phyloP scores from a whole-genome alignment of 805 yeast species.

The Dipodascus geniculatus region DNA sequence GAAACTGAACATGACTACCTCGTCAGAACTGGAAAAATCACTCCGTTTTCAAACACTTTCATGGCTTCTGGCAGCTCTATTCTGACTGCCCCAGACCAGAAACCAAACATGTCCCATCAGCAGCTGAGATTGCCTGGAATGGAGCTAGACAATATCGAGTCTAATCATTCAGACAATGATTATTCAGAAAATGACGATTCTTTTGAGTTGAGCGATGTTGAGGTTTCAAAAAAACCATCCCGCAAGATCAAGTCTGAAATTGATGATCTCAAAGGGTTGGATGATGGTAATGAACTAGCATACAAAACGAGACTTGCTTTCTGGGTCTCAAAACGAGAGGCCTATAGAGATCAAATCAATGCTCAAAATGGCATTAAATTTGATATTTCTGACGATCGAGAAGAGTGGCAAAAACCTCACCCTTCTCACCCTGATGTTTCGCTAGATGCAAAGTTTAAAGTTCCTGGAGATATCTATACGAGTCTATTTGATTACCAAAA shows the following conservation, averaged over 20 bases:
- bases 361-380: conserved; percentile 8
- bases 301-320: conserved; percentile 47
- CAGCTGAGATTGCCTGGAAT: conserved; percentile 42
- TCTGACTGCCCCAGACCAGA: background rate
- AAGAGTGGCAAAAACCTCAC: conserved; percentile 67
- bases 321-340: conserved; percentile 49
- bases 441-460: conserved; percentile 51
- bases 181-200: conserved; percentile 11
- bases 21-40: conserved; percentile 81
- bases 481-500: conserved; percentile 85
- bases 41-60: conserved; percentile 71
- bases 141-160: conserved; percentile 14
- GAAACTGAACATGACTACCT: conserved; percentile 73
- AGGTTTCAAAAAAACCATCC: conserved; percentile 4
- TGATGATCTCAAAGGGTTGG: conserved; percentile 31
- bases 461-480: conserved; percentile 88
- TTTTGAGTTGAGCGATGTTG: conserved; percentile 17
- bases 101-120: conserved; percentile 28
- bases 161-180: background rate
- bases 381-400: conserved; percentile 14
- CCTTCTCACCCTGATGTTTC: conserved; percentile 68
- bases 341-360: conserved; percentile 27
- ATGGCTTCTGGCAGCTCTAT: conserved; percentile 2
- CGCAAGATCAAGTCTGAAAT: conserved; percentile 10
- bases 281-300: conserved; percentile 69